phyloP scores from a whole-genome alignment of 352 stramenopile species.

The Globisporangium camurandrum region DNA sequence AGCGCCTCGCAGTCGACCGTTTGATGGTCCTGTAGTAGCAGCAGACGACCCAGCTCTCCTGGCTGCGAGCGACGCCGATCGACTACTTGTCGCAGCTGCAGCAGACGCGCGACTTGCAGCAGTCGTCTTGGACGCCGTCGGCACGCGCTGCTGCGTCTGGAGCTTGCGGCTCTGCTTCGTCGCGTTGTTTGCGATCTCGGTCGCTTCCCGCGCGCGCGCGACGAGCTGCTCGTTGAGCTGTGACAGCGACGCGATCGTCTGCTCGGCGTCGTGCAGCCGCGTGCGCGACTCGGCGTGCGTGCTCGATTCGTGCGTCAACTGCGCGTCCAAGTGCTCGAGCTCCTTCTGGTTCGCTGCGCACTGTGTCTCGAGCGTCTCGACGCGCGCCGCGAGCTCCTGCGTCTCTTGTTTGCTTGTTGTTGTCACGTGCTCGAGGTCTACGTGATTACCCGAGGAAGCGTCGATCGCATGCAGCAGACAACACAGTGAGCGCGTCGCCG shows the following conservation, averaged over 20 bases:
- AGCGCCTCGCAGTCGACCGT: not conserved
- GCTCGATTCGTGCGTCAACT: constrained; percentile 35
- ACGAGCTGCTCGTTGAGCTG: constrained; percentile 73
- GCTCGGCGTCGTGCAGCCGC: constrained; percentile 49
- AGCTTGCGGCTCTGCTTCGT: constrained; percentile 55
- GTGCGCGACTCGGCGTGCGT: constrained; percentile 38
- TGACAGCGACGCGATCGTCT: constrained; percentile 61
- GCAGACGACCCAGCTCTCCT: not conserved
- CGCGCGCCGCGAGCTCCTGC: constrained; percentile 23
- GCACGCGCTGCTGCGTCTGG: constrained; percentile 36
- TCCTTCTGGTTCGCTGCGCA: constrained; percentile 20
- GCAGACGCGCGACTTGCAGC: constrained; percentile 43
- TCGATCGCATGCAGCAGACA: not conserved
- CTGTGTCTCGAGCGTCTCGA: constrained; percentile 23
- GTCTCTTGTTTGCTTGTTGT: constrained; percentile 21
- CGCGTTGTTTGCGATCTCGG: constrained; percentile 38
- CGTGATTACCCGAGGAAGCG: not conserved
- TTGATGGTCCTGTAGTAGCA: not conserved
- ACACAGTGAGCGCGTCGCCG: too few species aligned
- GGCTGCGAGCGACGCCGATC: not conserved
- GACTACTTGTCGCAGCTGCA: constrained; percentile 1
- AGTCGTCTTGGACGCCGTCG: constrained; percentile 40
- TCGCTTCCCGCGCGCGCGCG: constrained; percentile 51
- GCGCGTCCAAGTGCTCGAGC: constrained; percentile 23
- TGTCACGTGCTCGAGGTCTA: constrained; percentile 35